Base-by-base conservation (phyloP, 148 eudicot genomes). In the Diospyros lotus region DNA sequence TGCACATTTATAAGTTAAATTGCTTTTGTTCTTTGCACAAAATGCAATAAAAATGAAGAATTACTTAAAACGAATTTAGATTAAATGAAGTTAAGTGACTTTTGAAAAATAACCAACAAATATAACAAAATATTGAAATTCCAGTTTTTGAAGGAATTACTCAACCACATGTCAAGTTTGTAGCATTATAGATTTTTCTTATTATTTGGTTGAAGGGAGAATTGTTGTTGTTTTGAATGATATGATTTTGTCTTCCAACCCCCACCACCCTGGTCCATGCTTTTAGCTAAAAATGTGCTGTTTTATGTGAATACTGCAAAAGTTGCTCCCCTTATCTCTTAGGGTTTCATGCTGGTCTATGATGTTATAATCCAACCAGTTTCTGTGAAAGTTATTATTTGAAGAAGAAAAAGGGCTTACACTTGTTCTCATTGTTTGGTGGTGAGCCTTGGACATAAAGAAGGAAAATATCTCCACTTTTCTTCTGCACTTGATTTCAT, bases 221-320 rank as follows among this genome's bases (percentile, higher is more conserved):
- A 8, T 54, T 70, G 17, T 11, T 5, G 40, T 5, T 71, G n/a
- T 71, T 71, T 62, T 43, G 64, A 46, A 71, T 28, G 28, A 71
- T 11, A 71, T 71, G 53, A 56, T 56, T 15, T 4, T 71, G 14
- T 71, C 52, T 43, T 58, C 61, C 39, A 39, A 28, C 28, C 28
- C 28, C 28, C 28, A 28, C 28, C 28, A 28, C 28, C 28, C 28
- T 28, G 28, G 28, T 28, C 28, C 28, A 28, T 28, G 28, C 10
- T 41, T 15, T n/a, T 54, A 38, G 12, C 5, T 17, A 14, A 9
- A 69, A 53, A 4, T 51, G 17, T 67, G 58, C 40, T 50, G 10
- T 39, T 51, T 68, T 54, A 28, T 28, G 15, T 70, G 59, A 70
- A 54, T 54, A 55, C 40, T 55, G 54, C 38, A 12, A 3, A 41